A percentile compares a stretch with the other conserved stretches of the same genome.
phyloP scores from a whole-genome alignment of 164 flowering plant species.

The Berberis thunbergii region DNA sequence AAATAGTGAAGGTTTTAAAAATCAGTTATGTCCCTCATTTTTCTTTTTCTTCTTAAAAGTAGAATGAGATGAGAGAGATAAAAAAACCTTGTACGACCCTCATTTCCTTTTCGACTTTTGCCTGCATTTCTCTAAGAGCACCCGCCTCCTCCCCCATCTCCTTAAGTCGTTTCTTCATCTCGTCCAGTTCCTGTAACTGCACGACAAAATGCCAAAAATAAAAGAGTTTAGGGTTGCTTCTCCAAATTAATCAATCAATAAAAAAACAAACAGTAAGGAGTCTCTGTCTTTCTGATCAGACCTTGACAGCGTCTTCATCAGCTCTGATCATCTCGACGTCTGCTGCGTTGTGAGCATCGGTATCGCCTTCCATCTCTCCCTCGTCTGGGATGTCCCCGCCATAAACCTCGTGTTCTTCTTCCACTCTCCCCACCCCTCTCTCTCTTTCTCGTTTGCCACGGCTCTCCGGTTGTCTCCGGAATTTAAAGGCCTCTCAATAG shows the following conservation, averaged over 20 bases:
- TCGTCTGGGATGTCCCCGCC: slow-evolving; percentile 29
- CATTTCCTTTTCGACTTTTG: slow-evolving; percentile 33
- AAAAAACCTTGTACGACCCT: slow-evolving; percentile 22
- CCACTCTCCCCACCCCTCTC: not conserved
- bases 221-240: too few species aligned
- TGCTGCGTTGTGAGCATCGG: not conserved
- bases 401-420: slow-evolving; percentile 23
- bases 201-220: not conserved
- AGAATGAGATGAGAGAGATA: not conserved
- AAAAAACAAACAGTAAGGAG: too few species aligned
- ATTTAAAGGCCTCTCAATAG: too few species aligned
- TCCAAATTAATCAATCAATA: not conserved
- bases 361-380: slow-evolving; percentile 13
- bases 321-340: slow-evolving; percentile 16
- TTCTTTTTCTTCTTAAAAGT: not conserved
- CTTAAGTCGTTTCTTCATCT: slow-evolving; percentile 33
- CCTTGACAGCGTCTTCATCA: slow-evolving; percentile 16
- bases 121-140: slow-evolving; percentile 33
- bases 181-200: slow-evolving; percentile 22
- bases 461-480: too few species aligned
- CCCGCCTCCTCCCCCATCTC: slow-evolving; percentile 33
- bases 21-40: too few species aligned
- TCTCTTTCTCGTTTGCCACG: not conserved
- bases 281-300: not conserved
- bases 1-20: too few species aligned